A percentile compares a stretch with the other conserved stretches of the same genome.
phyloP scores from a whole-genome alignment of 1,284 basidiomycete genomes.

The Neonothopanus nambi region DNA sequence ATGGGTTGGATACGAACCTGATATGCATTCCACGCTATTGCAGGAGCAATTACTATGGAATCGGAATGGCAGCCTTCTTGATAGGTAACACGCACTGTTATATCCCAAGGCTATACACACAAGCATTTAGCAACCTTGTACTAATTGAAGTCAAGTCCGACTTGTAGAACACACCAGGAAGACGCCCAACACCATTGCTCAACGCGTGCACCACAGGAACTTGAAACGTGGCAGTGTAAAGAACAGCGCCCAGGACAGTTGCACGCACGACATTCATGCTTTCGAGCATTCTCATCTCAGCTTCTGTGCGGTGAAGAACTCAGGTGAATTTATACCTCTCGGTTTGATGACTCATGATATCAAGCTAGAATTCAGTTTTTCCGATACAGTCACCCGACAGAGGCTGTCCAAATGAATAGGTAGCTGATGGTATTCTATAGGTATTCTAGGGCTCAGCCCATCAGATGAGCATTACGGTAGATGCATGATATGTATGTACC shows the following conservation, averaged over 20 bases:
- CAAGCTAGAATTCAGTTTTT: too few relatives aligned
- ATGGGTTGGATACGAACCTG: conserved; percentile 17
- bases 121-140: not conserved
- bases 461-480: too few relatives aligned
- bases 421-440: too few relatives aligned
- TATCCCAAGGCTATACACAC: conserved; percentile 12
- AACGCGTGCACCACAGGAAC: conserved; percentile 12
- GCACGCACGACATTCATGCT: too few relatives aligned
- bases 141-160: not conserved
- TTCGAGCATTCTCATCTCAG: too few relatives aligned
- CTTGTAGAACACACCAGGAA: conserved; percentile 22
- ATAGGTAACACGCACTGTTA: conserved; percentile 8
- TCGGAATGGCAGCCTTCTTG: not conserved
- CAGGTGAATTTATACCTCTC: too few relatives aligned
- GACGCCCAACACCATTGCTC: conserved; percentile 25
- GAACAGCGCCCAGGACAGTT: not conserved
- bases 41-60: not conserved
- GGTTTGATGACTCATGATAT: too few relatives aligned
- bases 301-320: too few relatives aligned
- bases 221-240: conserved; percentile 4
- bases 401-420: too few relatives aligned
- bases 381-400: too few relatives aligned
- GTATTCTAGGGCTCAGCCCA: too few relatives aligned
- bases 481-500: too few relatives aligned
- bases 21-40: conserved; percentile 28